Percentiles rank a stretch among this genome's conserved stretches.
Conservation (phyloP, 768 basidiomycete genomes). For the Lactarius sp. region DNA sequence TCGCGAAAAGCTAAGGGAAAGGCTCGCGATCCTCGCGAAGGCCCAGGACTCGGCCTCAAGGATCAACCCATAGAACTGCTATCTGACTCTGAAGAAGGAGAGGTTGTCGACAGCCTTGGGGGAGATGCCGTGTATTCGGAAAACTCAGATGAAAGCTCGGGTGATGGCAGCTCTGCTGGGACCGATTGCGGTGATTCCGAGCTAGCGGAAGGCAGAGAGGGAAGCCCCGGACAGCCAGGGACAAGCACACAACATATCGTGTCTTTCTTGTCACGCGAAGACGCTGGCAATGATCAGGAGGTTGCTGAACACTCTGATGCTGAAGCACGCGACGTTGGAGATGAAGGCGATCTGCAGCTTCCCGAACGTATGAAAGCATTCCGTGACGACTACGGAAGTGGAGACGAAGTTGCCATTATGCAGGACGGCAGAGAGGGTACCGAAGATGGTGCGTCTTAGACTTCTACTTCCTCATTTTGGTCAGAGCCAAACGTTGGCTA, state of each 20-base stretch:
- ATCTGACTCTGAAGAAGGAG: slow-evolving; percentile 35
- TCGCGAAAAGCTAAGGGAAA: slow-evolving; percentile 50
- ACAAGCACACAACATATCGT: slow-evolving; percentile 3
- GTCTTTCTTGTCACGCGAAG: slow-evolving; percentile 22
- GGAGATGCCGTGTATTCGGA: slow-evolving; percentile 33
- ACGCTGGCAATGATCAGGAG: slow-evolving; percentile 29
- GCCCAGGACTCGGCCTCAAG: slow-evolving; percentile 45
- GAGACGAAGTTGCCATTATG: slow-evolving; percentile 27
- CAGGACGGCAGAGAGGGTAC: slow-evolving; percentile 45
- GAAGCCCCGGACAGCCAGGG: slow-evolving; percentile 24
- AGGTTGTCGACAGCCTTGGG: slow-evolving; percentile 31
- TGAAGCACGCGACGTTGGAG: slow-evolving; percentile 19
- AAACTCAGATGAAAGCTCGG: slow-evolving; percentile 47
- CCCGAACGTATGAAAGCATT: neutral
- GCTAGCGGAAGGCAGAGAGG: slow-evolving; percentile 25
- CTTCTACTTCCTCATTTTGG: neutral
- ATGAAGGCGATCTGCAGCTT: slow-evolving; percentile 12
- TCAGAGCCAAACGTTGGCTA: neutral
- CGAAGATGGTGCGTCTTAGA: slow-evolving; percentile 32
- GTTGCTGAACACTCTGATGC: slow-evolving; percentile 30
- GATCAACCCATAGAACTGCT: slow-evolving; percentile 46
- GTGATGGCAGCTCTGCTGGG: slow-evolving; percentile 26
- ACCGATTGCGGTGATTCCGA: slow-evolving; percentile 27
- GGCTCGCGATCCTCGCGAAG: slow-evolving; percentile 56
- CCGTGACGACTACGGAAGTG: slow-evolving; percentile 17